Base-by-base conservation (phyloP, 257 asterid species). In the Apocynum venetum region DNA sequence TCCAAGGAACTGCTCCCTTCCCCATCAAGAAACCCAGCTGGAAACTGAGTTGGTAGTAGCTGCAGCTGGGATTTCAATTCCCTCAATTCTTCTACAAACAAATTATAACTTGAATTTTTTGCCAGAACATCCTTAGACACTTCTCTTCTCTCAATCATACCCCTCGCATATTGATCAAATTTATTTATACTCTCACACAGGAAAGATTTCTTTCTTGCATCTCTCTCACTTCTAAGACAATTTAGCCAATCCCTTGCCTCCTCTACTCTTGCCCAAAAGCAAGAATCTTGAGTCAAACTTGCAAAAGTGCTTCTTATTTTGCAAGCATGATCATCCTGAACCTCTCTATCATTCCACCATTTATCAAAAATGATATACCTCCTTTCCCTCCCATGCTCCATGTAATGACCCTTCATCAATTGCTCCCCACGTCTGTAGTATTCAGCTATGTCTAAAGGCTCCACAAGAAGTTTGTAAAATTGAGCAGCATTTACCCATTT, bases 221-320 rank as follows among this genome's bases (percentile, higher is more conserved):
- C 97, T 61, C 84, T 76, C 65, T 86, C 97, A 20, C 87, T 76
- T 11, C 84, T 79, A 20, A 89, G 69, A 35, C 74, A 68, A 9
- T 67, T 77, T 35, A 94, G 83, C 43, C 79, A 68, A 19, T 90
- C 97, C 66, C 86, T 86, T 8, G 97, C 96, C 64, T 90, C 98
- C 84, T 94, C 98, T 2, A 92, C 97, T 71, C 83, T 71, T 19
- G 97, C 98, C 98, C 98, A 94, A 77, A 92, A 94, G 77, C 97
- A 92, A 0, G 98, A 86, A 83, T 94, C 98, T 78, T 90, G 98
- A 0, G 98, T 94, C 82, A 85, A 78, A 70, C 91, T 74, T 0
- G 98, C 98, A 6, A 86, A 90, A 76, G 81, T 88, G 79, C 91
- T 94, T 76, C 98, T 89, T 14, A 84, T 84, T 36, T 83, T 86